These are phyloP conservation scores for Trypanosoma brucei DNA, from an alignment of 208 protist genomes.

Conservation along the genomic window DNA sequence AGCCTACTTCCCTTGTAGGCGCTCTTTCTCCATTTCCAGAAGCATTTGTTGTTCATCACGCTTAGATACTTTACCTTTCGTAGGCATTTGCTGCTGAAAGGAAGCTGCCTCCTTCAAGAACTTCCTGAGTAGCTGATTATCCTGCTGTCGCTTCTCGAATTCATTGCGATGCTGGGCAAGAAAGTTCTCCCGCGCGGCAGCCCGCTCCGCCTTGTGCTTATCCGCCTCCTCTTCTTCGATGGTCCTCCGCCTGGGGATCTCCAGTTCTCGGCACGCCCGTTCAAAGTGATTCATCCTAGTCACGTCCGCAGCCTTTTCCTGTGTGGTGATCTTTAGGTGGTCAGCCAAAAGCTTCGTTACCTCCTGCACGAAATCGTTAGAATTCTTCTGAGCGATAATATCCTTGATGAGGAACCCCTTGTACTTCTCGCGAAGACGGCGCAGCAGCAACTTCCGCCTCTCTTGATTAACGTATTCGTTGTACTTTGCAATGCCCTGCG, in stretches of 20 bases:
- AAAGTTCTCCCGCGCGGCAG: conserved; percentile 53
- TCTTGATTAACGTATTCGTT: conserved; percentile 55
- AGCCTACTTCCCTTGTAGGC: conserved; percentile 26
- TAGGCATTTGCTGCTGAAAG: conserved; percentile 54
- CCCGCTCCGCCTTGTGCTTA: conserved; percentile 45
- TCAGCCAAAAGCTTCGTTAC: conserved; percentile 49
- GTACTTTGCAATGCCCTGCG: conserved; percentile 49
- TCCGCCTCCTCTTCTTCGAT: conserved; percentile 47
- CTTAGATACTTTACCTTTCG: conserved; percentile 64
- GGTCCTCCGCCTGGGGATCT: conserved; percentile 66
- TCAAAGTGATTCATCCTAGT: conserved; percentile 70
- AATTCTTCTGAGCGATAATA: conserved; percentile 42
- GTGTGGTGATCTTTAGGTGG: conserved; percentile 41
- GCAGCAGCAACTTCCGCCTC: conserved; percentile 52
- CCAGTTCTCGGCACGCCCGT: conserved; percentile 52
- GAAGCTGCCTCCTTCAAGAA: conserved; percentile 54
- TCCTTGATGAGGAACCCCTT: conserved; percentile 58
- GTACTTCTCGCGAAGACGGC: conserved; percentile 67
- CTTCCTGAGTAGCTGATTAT: conserved; percentile 46
- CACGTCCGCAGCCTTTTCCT: conserved; percentile 50
- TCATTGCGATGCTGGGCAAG: conserved; percentile 74
- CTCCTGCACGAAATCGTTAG: conserved; percentile 62
- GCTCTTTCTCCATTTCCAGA: conserved; percentile 65
- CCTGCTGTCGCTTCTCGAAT: conserved; percentile 66
- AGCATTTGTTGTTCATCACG: conserved; percentile 70